Percentiles rank a stretch among this genome's conserved stretches.
phyloP scores from a whole-genome alignment of 257 asterid species.

The Solanum virginianum region DNA sequence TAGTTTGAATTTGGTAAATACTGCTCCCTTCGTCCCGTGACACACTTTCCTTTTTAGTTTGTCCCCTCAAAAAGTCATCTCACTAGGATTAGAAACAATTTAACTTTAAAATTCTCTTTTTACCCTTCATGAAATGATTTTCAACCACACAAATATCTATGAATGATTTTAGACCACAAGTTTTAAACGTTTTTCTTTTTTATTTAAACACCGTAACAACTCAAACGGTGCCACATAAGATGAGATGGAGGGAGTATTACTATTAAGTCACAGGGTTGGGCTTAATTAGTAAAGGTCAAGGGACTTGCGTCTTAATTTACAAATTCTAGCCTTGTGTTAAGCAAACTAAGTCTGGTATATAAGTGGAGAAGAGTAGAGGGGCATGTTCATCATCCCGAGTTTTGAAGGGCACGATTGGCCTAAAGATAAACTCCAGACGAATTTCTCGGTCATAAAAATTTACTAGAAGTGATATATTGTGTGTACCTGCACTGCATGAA shows the following conservation, averaged over 20 bases:
- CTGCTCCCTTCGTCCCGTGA: neutral
- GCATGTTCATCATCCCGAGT: neutral
- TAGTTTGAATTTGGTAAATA: neutral
- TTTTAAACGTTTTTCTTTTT: too few relatives aligned
- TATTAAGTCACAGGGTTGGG: neutral
- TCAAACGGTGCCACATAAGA: too few relatives aligned
- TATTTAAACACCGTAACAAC: too few relatives aligned
- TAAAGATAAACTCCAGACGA: neutral
- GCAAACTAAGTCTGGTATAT: neutral
- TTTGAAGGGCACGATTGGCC: neutral
- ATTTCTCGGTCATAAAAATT: neutral
- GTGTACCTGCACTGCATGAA: slow-evolving; percentile 81
- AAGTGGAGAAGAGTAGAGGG: neutral
- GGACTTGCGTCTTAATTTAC: neutral
- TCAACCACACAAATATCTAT: too few relatives aligned
- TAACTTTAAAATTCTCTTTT: too few relatives aligned
- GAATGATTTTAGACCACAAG: too few relatives aligned
- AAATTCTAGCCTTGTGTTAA: neutral
- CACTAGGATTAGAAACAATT: too few relatives aligned
- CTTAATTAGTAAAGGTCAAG: neutral
- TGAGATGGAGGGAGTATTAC: neutral
- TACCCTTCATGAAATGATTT: too few relatives aligned
- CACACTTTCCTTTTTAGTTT: too few relatives aligned
- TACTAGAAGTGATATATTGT: neutral
- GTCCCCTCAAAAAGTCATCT: too few relatives aligned